These are phyloP conservation scores for Mortierella polycephala DNA, from an alignment of 371 early-diverging fungal species.

Conservation along the genomic window DNA sequence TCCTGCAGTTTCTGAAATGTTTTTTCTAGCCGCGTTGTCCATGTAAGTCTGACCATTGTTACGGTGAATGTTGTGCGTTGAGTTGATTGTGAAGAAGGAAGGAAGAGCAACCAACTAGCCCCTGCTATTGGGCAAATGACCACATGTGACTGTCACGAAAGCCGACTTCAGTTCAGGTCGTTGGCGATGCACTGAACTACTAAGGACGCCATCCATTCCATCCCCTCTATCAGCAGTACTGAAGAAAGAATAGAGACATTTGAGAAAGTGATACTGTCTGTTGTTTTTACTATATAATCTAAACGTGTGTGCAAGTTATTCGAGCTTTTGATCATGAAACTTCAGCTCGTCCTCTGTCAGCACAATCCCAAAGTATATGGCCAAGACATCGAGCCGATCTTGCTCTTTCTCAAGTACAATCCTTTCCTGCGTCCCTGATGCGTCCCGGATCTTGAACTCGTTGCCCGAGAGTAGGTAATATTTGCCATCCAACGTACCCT, in stretches of 20 bases:
- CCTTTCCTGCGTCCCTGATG: conserved; percentile 3
- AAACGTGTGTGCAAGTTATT: neutral
- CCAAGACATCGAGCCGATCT: conserved; percentile 18
- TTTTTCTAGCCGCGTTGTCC: conserved; percentile 46
- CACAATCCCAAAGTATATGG: conserved; percentile 28
- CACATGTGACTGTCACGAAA: too few relatives aligned
- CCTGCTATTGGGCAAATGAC: too few relatives aligned
- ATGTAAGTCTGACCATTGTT: conserved; percentile 29
- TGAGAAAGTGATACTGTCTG: too few relatives aligned
- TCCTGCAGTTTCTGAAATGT: conserved; percentile 25
- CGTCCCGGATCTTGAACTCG: conserved; percentile 11
- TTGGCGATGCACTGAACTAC: too few relatives aligned
- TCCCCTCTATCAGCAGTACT: too few relatives aligned
- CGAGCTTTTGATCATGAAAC: conserved; percentile 28
- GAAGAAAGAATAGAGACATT: too few relatives aligned
- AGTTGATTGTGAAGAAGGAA: too few relatives aligned
- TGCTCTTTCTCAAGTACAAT: conserved; percentile 20
- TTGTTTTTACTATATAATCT: too few relatives aligned
- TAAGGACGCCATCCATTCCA: too few relatives aligned
- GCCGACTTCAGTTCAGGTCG: too few relatives aligned
- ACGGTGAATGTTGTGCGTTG: neutral
- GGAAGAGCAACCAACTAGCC: too few relatives aligned
- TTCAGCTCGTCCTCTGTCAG: conserved; percentile 32
- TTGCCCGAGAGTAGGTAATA: conserved; percentile 3
- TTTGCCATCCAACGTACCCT: conserved; percentile 24